Evolutionary conservation across 2,329 filamentous ascomycete genomes (phyloP), one percentile per base, ranked within the genome.

Genomic region (Neoscytalidium dimidiatum): DNA sequence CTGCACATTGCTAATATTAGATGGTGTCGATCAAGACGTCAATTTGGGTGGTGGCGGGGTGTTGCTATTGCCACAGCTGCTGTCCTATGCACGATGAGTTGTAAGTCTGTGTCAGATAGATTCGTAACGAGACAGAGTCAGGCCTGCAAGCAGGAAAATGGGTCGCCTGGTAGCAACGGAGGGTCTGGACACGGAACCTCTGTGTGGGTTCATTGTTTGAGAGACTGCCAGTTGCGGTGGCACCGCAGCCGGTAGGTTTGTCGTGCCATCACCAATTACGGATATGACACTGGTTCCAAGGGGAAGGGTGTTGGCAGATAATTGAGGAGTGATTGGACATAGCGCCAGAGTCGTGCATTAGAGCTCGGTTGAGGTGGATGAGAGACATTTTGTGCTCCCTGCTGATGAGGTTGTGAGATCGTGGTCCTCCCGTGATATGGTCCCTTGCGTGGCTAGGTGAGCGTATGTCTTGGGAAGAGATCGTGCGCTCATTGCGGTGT

Each of bases 31-130:
- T 44, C 56, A 46, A 13, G 17, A 38, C 46, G 56, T 28, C 33
- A 38, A 38, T 58, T 38, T 28, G 21, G 33, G 14, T 29, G 33
- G 53, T 57, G 53, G 53, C 53, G 35, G n/a, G 53, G 17, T 43
- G 35, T 35, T 35, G 52, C 19, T 56, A 17, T 17, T 41, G 38
- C 33, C 33, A 35, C n/a, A n/a, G 23, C 48, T 14, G 48, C 52
- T 56, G 14, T 29, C 19, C n/a, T 46, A 60, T 60, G 56, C 56
- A 60, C 11, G 56, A 60, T 60, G 56, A 60, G 56, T 33, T 60
- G 52, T 41, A 43, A 33, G 56, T 33, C 35, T 60, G 56, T 60
- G 56, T 46, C 56, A 60, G 56, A 60, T 60, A 44, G 26, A 60
- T 60, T 46, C 28, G 38, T 29, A 60, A 29, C 11, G 14, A 57